These are phyloP conservation scores for Elsinoe perseae DNA, from an alignment of 2,329 filamentous ascomycete genomes.

Conservation along the genomic window DNA sequence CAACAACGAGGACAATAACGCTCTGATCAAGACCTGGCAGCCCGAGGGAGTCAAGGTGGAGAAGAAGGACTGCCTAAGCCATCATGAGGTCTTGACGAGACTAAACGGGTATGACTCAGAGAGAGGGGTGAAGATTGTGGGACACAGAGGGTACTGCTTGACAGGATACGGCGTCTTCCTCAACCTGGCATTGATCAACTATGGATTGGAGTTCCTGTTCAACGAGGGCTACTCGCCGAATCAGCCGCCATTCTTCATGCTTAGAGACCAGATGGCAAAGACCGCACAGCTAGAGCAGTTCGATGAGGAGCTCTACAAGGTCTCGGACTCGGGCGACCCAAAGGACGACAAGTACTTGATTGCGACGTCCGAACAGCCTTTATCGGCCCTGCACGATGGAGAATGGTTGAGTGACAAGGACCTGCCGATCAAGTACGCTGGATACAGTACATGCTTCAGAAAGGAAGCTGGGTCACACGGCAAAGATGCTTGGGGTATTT, in stretches of 20 bases:
- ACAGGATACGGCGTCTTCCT: conserved; percentile 83
- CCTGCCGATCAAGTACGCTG: conserved; percentile 79
- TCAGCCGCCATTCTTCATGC: conserved; percentile 89
- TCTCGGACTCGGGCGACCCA: conserved; percentile 67
- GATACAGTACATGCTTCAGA: conserved; percentile 90
- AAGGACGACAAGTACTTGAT: conserved; percentile 78
- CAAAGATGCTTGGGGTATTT: conserved; percentile 94
- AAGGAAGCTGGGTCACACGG: conserved; percentile 90
- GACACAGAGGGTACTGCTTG: conserved; percentile 89
- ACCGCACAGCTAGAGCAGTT: conserved; percentile 96
- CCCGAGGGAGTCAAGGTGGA: conserved; percentile 63
- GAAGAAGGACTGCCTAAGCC: conserved; percentile 73
- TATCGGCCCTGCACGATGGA: conserved; percentile 77
- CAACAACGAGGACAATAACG: conserved; percentile 79
- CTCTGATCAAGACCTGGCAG: conserved; percentile 66
- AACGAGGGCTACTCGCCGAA: conserved; percentile 52
- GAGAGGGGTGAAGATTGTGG: conserved; percentile 86
- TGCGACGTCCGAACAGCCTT: conserved; percentile 87
- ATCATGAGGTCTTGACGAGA: conserved; percentile 86
- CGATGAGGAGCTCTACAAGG: conserved; percentile 97
- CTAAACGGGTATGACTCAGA: conserved; percentile 90
- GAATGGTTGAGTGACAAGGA: conserved; percentile 85
- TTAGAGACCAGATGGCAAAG: conserved; percentile 93
- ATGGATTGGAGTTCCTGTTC: conserved; percentile 82
- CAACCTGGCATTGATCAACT: conserved; percentile 90